Evolutionary conservation across 139 green algal species (phyloP).

Genomic region (Tetratostichococcus sp.): DNA sequence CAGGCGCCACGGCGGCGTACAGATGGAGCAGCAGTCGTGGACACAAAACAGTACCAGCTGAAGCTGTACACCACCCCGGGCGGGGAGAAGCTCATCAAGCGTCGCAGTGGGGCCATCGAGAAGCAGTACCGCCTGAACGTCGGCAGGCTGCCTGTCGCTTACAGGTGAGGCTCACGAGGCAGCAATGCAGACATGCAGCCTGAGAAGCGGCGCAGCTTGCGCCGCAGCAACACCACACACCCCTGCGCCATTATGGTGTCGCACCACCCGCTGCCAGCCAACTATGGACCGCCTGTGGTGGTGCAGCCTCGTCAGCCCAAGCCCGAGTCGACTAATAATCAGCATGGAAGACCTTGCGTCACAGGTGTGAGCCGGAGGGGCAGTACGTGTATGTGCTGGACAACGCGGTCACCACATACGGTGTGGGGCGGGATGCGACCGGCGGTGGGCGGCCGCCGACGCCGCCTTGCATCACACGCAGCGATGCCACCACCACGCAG

Average conservation of each 20-base stretch:
- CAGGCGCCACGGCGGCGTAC: conserved; percentile 56
- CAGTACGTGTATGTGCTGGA: conserved; percentile 74
- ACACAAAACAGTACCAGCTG: conserved; percentile 49
- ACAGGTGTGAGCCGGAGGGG: conserved; percentile 46
- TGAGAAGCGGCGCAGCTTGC: too few species aligned
- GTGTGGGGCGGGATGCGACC: conserved; percentile 15
- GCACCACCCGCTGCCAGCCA: too few species aligned
- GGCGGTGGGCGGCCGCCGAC: conserved; percentile 48
- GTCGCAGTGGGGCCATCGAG: conserved; percentile 58
- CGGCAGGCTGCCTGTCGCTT: conserved; percentile 70
- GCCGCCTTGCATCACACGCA: conserved; percentile 69
- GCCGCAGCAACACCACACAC: too few species aligned
- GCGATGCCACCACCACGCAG: conserved; percentile 24
- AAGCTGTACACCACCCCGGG: conserved; percentile 69
- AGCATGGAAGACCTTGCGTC: too few species aligned
- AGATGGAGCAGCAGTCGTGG: conserved; percentile 64
- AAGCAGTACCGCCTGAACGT: conserved; percentile 66
- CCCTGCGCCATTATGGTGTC: too few species aligned
- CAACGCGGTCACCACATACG: conserved; percentile 60
- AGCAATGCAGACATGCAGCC: too few species aligned
- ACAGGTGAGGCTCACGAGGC: conserved; percentile 36
- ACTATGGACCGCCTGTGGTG: too few species aligned
- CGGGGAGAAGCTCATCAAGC: conserved; percentile 62
- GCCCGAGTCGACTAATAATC: too few species aligned
- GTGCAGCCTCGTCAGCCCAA: too few species aligned